A percentile compares a stretch with the other conserved stretches of the same genome.
Conservation (phyloP, 2,329 filamentous ascomycete genomes). For the Alternaria sp. region DNA sequence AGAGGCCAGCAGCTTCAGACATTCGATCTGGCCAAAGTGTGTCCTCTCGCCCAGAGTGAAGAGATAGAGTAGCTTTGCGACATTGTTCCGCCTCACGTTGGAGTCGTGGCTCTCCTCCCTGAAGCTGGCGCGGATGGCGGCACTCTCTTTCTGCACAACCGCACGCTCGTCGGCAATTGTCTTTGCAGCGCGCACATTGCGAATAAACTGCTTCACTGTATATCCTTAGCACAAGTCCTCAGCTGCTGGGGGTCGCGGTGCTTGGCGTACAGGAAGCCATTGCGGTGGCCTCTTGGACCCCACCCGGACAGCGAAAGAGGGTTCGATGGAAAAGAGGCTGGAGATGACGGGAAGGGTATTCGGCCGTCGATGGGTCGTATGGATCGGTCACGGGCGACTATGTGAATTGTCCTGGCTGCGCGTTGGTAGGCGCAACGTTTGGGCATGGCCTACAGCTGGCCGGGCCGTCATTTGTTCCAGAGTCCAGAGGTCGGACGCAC, state of each 20-base stretch:
- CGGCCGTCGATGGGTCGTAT: not conserved
- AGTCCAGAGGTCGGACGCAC: conserved; percentile 20
- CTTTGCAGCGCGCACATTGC: conserved; percentile 97
- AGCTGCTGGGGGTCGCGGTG: conserved; percentile 24
- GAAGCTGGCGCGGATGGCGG: conserved; percentile 95
- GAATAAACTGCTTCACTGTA: conserved; percentile 98
- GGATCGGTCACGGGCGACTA: conserved; percentile 4
- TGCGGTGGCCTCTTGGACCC: conserved; percentile 57
- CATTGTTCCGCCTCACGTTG: conserved; percentile 93
- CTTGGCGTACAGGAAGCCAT: conserved; percentile 64
- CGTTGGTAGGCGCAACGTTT: conserved; percentile 23
- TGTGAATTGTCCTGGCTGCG: conserved; percentile 15
- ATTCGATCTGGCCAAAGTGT: conserved; percentile 99
- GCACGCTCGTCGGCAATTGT: conserved; percentile 98
- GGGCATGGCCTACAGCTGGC: conserved; percentile 27
- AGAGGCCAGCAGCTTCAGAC: conserved; percentile 93
- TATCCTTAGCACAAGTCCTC: conserved; percentile 36
- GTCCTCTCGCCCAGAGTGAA: conserved; percentile 97
- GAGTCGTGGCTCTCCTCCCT: conserved; percentile 95
- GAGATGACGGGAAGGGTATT: not conserved
- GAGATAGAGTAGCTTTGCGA: conserved; percentile 96
- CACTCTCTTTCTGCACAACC: conserved; percentile 98
- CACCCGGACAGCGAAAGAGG: conserved; percentile 44
- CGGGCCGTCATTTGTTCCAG: conserved; percentile 29
- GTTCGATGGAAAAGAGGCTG: conserved; percentile 15